Evolutionary conservation across 352 stramenopile species (phyloP).

Genomic region (Saprolegnia parasitica): DNA sequence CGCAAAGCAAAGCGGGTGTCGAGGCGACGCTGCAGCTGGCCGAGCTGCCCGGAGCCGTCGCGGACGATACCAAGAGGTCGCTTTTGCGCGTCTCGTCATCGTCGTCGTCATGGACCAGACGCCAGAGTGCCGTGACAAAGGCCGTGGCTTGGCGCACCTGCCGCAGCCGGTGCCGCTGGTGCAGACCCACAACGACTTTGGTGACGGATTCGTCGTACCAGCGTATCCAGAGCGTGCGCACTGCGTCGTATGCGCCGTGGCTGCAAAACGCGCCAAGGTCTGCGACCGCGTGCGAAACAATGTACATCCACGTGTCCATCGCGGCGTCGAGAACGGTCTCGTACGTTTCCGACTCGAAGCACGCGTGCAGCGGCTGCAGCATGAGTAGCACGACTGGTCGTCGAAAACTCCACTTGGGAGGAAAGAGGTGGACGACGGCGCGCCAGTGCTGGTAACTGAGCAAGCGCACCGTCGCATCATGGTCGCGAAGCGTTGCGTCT

Average conservation of each 20-base stretch:
- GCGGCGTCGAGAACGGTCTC: conserved; percentile 14
- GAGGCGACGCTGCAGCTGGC: background rate
- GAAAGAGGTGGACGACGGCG: conserved; percentile 15
- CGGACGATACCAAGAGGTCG: background rate
- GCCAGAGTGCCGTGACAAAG: conserved; percentile 12
- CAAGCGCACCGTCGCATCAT: conserved; percentile 5
- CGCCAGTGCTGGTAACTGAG: conserved; percentile 17
- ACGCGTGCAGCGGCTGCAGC: conserved; percentile 8
- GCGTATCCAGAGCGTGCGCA: conserved; percentile 8
- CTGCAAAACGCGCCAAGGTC: conserved; percentile 15
- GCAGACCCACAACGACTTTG: background rate
- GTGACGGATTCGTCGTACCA: conserved; percentile 22
- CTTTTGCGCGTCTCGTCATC: conserved; percentile 12
- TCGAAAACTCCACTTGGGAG: conserved; percentile 2
- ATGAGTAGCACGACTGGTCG: conserved; percentile 4
- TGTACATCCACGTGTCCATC: background rate
- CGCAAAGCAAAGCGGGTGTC: background rate
- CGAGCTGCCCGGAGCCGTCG: too few species aligned
- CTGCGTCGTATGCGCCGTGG: background rate
- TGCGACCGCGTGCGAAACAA: conserved; percentile 2
- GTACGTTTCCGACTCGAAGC: conserved; percentile 13
- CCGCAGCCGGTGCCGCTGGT: background rate
- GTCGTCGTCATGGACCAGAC: conserved; percentile 11
- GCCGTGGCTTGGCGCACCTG: background rate
- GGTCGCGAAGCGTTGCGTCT: conserved; percentile 11